These are phyloP conservation scores for Chaetomiaceae sp. DNA, from an alignment of 2,329 filamentous ascomycete species.

Conservation along the genomic window DNA sequence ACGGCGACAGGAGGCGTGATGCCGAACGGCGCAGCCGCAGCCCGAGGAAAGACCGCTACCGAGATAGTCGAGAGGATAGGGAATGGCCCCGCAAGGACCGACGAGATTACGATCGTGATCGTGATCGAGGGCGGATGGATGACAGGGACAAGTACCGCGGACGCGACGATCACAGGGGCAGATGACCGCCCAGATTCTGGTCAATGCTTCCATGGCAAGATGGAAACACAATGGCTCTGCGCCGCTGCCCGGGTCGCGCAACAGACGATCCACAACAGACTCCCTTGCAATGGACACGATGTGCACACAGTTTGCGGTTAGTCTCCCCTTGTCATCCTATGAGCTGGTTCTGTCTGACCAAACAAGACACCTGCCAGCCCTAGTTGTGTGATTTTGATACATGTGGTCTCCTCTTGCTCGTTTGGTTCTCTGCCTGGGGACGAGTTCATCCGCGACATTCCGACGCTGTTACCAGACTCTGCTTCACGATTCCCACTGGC, in stretches of 20 bases:
- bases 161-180: slow-evolving; percentile 25
- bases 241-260: background rate
- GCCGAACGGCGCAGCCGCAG: slow-evolving; percentile 37
- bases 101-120: slow-evolving; percentile 34
- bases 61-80: slow-evolving; percentile 23
- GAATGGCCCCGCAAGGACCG: slow-evolving; percentile 31
- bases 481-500: background rate
- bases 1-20: slow-evolving; percentile 14
- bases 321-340: background rate
- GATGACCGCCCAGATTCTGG: background rate
- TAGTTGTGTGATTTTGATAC: background rate
- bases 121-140: slow-evolving; percentile 26
- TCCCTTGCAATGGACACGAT: background rate
- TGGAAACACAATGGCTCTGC: background rate
- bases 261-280: background rate
- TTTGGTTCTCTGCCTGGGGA: too few species aligned
- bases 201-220: background rate
- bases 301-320: background rate
- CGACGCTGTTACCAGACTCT: too few species aligned
- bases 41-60: slow-evolving; percentile 26
- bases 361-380: background rate
- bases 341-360: background rate
- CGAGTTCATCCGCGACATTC: too few species aligned
- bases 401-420: too few species aligned
- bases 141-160: slow-evolving; percentile 32